phyloP scores from a whole-genome alignment of 352 stramenopile genomes.

The Pythium guiyangense region DNA sequence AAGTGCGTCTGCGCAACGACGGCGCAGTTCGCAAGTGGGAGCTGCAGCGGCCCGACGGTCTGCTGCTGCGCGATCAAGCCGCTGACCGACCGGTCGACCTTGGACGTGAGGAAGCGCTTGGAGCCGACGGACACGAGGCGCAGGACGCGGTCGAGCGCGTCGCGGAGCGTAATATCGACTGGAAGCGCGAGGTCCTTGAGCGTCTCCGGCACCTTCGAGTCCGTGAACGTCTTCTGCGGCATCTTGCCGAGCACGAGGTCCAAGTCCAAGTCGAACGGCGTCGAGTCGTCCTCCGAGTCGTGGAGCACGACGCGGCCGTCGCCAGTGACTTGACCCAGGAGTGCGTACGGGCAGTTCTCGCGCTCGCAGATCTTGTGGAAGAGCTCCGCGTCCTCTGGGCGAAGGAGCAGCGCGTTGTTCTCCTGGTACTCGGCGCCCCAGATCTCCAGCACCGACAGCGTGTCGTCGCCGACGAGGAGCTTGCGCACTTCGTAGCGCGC shows the following conservation, averaged over 20 bases:
- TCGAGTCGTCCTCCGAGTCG: conserved; percentile 93
- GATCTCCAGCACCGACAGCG: conserved; percentile 98
- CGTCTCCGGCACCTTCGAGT: conserved; percentile 62
- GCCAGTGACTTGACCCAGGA: conserved; percentile 94
- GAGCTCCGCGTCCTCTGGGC: conserved; percentile 83
- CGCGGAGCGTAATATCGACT: conserved; percentile 82
- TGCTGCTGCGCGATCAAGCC: conserved; percentile 98
- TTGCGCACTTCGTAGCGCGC: conserved; percentile 95
- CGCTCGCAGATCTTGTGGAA: conserved; percentile 95
- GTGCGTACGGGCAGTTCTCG: conserved; percentile 96
- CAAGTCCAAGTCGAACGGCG: conserved; percentile 95
- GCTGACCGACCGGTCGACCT: conserved; percentile 98
- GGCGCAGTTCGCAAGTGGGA: conserved; percentile 96
- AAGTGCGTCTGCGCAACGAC: conserved; percentile 97
- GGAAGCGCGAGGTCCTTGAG: conserved; percentile 75
- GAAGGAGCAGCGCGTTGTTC: conserved; percentile 97
- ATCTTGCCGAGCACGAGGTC: conserved; percentile 98
- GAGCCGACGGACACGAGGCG: conserved; percentile 95
- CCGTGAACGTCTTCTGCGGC: conserved; percentile 98
- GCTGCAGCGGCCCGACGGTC: conserved; percentile 96
- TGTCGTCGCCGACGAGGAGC: conserved; percentile 96
- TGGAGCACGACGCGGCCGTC: conserved; percentile 96
- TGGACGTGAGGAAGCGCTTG: conserved; percentile 96
- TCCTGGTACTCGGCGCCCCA: conserved; percentile 99
- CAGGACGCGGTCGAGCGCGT: conserved; percentile 93